phyloP scores from a whole-genome alignment of 2,329 filamentous ascomycete genomes.

The Paracoccidioides brasiliensis region DNA sequence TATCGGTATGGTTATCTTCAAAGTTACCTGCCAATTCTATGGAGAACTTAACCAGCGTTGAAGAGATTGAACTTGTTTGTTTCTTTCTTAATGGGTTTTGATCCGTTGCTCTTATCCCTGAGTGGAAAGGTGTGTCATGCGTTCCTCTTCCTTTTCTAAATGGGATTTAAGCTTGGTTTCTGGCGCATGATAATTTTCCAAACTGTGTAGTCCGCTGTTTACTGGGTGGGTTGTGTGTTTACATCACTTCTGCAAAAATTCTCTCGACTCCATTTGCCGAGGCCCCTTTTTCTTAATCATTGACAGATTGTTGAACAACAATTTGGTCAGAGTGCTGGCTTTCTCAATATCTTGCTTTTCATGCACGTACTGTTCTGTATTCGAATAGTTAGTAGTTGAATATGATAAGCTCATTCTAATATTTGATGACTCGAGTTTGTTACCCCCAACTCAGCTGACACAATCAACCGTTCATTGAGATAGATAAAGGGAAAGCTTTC shows the following conservation, averaged over 20 bases:
- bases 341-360: background rate
- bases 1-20: background rate
- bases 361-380: slow-evolving; percentile 1
- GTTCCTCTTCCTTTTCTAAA: background rate
- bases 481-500: background rate
- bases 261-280: background rate
- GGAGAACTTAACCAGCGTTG: background rate
- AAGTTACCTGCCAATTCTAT: background rate
- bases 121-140: background rate
- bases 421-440: background rate
- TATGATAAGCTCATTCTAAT: background rate
- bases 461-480: background rate
- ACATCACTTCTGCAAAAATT: background rate
- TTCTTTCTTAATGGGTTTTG: no score
- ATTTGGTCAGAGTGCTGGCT: background rate
- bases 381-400: background rate
- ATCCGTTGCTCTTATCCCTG: background rate
- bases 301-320: background rate
- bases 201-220: background rate
- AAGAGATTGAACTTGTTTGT: background rate
- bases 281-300: background rate
- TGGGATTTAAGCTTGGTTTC: background rate
- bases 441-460: no score
- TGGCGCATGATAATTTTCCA: background rate
- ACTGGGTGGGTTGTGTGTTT: background rate